Percentiles rank a stretch among this genome's conserved stretches.
These are phyloP conservation scores for Entomortierella beljakovae DNA, from an alignment of 192 early-diverging fungal species.

Conservation along the genomic window DNA sequence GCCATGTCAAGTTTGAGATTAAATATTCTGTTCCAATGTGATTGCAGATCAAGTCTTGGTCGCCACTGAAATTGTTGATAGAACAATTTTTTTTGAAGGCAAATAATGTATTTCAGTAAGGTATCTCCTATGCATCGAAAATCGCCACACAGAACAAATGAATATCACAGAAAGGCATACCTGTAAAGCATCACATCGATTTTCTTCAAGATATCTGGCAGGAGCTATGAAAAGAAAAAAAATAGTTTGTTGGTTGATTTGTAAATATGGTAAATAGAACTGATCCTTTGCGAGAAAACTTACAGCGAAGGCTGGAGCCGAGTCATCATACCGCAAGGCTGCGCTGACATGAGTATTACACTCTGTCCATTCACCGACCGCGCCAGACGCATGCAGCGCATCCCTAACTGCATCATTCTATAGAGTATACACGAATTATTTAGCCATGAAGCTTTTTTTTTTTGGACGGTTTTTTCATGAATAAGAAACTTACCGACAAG, in stretches of 20 bases:
- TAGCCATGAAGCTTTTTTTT: background rate
- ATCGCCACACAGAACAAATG: no score
- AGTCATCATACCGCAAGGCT: conserved; percentile 61
- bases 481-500: conserved; percentile 59
- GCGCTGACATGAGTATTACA: conserved; percentile 64
- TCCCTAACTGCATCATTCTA: conserved; percentile 62
- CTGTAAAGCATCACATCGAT: conserved; percentile 71
- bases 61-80: conserved; percentile 65
- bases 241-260: background rate
- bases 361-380: conserved; percentile 68
- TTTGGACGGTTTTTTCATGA: no score
- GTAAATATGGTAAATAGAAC: no score
- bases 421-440: background rate
- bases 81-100: background rate
- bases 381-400: conserved; percentile 65
- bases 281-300: conserved; percentile 1
- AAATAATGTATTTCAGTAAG: no score
- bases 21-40: conserved; percentile 74
- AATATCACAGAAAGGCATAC: conserved; percentile 55
- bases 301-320: conserved; percentile 70
- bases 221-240: conserved; percentile 56
- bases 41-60: conserved; percentile 87
- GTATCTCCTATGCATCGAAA: no score
- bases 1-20: conserved; percentile 76
- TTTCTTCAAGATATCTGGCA: conserved; percentile 70